Percentiles rank a stretch among this genome's conserved stretches.
phyloP scores from a whole-genome alignment of 2,329 filamentous ascomycete species.

The Dryadomyces quercus-mongolicae region DNA sequence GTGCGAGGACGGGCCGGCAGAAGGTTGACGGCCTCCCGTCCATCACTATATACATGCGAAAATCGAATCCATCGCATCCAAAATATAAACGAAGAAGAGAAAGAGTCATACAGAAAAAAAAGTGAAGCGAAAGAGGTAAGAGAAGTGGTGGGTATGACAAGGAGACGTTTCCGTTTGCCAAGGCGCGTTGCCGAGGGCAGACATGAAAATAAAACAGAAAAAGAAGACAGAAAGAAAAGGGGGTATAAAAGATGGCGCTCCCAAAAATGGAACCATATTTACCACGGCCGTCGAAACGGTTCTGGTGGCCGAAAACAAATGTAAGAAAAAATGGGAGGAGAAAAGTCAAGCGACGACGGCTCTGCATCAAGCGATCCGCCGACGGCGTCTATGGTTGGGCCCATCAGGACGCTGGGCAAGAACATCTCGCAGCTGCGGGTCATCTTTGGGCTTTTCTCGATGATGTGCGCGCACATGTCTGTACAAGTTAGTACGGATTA shows the following conservation, averaged over 20 bases:
- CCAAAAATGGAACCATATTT: too few relatives aligned
- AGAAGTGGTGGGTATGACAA: background rate
- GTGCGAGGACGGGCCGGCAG: background rate
- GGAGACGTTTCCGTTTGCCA: too few relatives aligned
- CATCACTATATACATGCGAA: background rate
- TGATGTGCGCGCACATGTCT: slow-evolving; percentile 93
- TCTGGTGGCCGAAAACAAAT: background rate
- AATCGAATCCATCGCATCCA: background rate
- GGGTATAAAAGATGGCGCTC: background rate
- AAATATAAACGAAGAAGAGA: background rate
- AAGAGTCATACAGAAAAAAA: background rate
- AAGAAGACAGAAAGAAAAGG: background rate
- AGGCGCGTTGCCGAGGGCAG: too few relatives aligned
- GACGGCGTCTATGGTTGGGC: slow-evolving; percentile 63
- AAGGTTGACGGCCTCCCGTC: background rate
- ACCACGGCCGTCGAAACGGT: background rate
- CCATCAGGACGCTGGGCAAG: slow-evolving; percentile 78
- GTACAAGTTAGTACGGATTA: background rate
- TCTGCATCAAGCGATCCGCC: slow-evolving; percentile 2
- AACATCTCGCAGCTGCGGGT: slow-evolving; percentile 68
- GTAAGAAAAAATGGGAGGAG: background rate
- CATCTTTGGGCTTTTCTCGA: slow-evolving; percentile 78
- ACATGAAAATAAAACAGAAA: too few relatives aligned
- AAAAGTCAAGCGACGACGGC: background rate
- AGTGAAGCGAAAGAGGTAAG: background rate